Percentiles rank a stretch among this genome's conserved stretches.
These are phyloP conservation scores for Termitomyces sp. DNA, from an alignment of 768 basidiomycete genomes.

Conservation along the genomic window DNA sequence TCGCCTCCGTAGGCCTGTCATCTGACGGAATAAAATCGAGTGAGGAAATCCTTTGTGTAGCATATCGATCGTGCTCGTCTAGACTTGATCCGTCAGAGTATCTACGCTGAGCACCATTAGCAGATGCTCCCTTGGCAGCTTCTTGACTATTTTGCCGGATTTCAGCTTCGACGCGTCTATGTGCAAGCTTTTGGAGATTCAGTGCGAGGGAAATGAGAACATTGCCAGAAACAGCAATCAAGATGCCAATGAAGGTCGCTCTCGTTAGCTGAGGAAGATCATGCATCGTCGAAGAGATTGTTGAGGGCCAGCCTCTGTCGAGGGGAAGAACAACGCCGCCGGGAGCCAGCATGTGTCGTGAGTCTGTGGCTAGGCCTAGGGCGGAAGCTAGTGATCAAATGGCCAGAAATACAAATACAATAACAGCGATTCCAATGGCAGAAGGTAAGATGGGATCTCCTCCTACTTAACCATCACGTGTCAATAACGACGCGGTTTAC, in stretches of 20 bases:
- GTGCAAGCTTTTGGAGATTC: constrained; percentile 91
- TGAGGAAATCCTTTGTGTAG: background rate
- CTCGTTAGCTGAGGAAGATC: constrained; percentile 51
- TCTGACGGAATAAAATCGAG: background rate
- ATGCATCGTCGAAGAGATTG: constrained; percentile 18
- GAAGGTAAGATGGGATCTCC: background rate
- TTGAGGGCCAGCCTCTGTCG: constrained; percentile 1
- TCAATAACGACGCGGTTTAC: background rate
- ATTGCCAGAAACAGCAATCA: constrained; percentile 79
- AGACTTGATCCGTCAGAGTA: constrained; percentile 13
- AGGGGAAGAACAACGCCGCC: background rate
- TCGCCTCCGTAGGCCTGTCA: constrained; percentile 3
- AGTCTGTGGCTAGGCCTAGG: background rate
- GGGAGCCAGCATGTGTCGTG: constrained; percentile 1
- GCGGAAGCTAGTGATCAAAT: background rate
- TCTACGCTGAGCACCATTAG: background rate
- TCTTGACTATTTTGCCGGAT: constrained; percentile 12
- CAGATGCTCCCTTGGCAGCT: background rate
- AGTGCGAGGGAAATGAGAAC: constrained; percentile 86
- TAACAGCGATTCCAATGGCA: background rate
- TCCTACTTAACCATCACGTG: constrained; percentile 11
- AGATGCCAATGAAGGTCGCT: constrained; percentile 68
- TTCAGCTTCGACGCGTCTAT: constrained; percentile 54
- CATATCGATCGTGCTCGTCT: constrained; percentile 22
- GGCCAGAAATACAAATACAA: background rate